Conservation (phyloP, 108 stramenopile species). For the Hondaea fermentalgiana region DNA sequence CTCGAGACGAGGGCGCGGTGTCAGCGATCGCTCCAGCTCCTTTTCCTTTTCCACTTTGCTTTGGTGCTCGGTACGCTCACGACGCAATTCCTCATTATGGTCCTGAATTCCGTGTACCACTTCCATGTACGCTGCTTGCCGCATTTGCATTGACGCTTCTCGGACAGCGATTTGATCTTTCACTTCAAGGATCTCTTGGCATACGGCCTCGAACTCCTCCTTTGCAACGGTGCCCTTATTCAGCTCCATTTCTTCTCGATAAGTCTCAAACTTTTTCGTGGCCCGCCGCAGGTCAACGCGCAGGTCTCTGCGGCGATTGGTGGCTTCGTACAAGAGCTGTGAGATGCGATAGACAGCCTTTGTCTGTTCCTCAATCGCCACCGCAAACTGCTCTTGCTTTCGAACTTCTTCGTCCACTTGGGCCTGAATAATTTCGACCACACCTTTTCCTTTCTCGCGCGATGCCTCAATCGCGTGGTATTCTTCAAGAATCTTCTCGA, state of each 20-base stretch:
- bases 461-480: not conserved
- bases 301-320: not conserved
- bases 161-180: not conserved
- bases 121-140: not conserved
- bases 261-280: not conserved
- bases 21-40: not conserved
- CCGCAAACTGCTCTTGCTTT: not conserved
- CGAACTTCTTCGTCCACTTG: not conserved
- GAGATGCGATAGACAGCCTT: not conserved
- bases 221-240: not conserved
- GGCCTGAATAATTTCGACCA: not conserved
- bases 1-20: not conserved
- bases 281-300: not conserved
- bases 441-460: too few relatives aligned
- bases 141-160: not conserved
- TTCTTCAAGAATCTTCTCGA: not conserved
- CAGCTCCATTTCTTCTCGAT: not conserved
- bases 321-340: not conserved
- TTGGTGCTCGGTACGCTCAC: not conserved
- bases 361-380: not conserved
- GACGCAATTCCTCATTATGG: not conserved
- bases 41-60: not conserved
- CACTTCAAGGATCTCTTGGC: not conserved
- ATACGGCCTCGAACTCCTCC: not conserved
- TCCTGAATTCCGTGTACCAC: not conserved